Evolutionary conservation across 805 yeast genomes (phyloP).

Genomic region (Nakazawaea peltata): DNA sequence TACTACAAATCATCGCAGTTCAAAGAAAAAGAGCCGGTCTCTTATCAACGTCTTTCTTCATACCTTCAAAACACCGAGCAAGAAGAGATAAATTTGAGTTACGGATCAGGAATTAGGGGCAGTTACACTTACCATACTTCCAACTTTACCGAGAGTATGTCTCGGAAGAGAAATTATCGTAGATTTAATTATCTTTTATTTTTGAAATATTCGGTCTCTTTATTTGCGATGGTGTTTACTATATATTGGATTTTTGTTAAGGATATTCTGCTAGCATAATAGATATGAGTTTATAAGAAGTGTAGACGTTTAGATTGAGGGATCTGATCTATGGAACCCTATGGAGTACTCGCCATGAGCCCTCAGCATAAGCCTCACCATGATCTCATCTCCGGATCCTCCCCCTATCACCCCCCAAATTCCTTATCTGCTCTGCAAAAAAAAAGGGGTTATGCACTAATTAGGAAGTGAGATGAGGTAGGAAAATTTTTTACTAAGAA

Average conservation of each 20-base stretch:
- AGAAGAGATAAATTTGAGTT: conserved; percentile 1
- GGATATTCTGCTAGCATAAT: conserved; percentile 12
- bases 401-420: no score
- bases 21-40: conserved; percentile 4
- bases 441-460: no score
- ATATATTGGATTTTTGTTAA: conserved; percentile 11
- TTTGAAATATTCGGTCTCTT: not conserved
- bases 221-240: conserved; percentile 1
- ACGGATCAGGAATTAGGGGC: conserved; percentile 1
- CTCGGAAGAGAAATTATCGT: conserved; percentile 1
- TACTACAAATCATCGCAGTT: not conserved
- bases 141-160: conserved; percentile 1
- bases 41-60: conserved; percentile 3
- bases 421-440: no score
- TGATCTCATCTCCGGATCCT: no score
- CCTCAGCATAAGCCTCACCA: no score
- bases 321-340: no score
- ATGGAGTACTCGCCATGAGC: no score
- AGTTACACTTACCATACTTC: conserved; percentile 7
- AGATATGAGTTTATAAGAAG: no score
- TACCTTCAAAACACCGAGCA: conserved; percentile 2
- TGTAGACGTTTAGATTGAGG: no score
- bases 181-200: conserved; percentile 2
- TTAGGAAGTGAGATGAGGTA: no score
- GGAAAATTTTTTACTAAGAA: no score